A percentile compares a stretch with the other conserved stretches of the same genome.
phyloP scores from a whole-genome alignment of 306 rosid genomes.

The Cucumis melo region DNA sequence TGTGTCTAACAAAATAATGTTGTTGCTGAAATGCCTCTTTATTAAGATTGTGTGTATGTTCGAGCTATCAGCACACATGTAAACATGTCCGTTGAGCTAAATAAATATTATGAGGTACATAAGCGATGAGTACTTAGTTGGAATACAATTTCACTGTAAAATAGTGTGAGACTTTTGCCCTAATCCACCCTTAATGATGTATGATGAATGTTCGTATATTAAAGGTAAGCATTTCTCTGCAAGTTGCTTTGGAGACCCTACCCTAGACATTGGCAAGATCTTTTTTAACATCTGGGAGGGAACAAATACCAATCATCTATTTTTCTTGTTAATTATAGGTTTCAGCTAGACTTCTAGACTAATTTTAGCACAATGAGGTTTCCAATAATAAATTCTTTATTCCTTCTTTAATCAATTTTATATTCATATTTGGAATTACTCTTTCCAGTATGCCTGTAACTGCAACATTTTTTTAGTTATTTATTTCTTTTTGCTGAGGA shows the following conservation, averaged over 20 bases:
- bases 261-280: neutral
- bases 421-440: neutral
- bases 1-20: neutral
- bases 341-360: neutral
- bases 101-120: neutral
- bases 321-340: neutral
- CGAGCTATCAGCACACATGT: neutral
- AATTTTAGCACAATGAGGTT: neutral
- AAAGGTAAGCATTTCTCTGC: neutral
- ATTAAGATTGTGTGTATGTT: neutral
- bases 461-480: no score
- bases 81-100: neutral
- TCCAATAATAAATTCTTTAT: neutral
- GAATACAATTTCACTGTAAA: neutral
- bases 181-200: neutral
- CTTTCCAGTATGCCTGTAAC: neutral
- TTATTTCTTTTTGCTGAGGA: neutral
- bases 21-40: neutral
- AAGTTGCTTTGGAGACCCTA: neutral
- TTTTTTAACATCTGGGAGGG: neutral
- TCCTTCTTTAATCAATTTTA: neutral
- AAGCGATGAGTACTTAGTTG: neutral
- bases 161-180: neutral
- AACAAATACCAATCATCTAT: neutral
- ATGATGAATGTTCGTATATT: neutral